Percentiles rank a stretch among this genome's conserved stretches.
Evolutionary conservation across 345 rosid species (phyloP).

Genomic region (Moricandia arvensis): DNA sequence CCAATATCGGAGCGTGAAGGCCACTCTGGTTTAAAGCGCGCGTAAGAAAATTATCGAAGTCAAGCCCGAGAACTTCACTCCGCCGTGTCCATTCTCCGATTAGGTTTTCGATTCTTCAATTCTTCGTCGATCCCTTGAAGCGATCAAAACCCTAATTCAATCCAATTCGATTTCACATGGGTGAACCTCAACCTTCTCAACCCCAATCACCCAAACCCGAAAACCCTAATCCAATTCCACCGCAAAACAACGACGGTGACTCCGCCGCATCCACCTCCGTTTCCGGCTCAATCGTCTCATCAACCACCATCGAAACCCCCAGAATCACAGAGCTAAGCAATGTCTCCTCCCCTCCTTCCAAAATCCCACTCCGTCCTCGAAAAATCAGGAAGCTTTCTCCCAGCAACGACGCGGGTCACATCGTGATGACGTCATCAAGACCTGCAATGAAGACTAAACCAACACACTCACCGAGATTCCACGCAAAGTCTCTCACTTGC

Average conservation of each 20-base stretch:
- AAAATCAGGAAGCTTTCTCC: conserved; percentile 78
- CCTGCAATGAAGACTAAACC: conserved; percentile 26
- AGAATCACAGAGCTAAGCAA: conserved; percentile 37
- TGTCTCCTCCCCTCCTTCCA: conserved; percentile 61
- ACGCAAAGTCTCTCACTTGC: conserved; percentile 70
- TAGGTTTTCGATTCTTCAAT: conserved; percentile 5
- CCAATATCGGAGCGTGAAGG: conserved; percentile 28
- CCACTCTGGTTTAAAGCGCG: conserved; percentile 1
- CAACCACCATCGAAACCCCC: conserved; percentile 30
- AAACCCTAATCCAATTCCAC: conserved; percentile 34
- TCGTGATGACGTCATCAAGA: conserved; percentile 33
- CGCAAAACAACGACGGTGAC: conserved; percentile 26
- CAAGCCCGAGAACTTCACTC: conserved; percentile 18
- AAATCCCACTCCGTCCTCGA: conserved; percentile 92
- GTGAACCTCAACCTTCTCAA: conserved; percentile 59
- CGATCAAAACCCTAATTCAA: conserved; percentile 10
- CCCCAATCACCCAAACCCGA: conserved; percentile 41
- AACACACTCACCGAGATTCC: conserved; percentile 46
- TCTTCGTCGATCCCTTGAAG: not conserved
- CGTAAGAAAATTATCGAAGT: conserved; percentile 1
- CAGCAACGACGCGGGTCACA: conserved; percentile 26
- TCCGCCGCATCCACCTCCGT: conserved; percentile 29
- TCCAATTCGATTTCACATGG: conserved; percentile 43
- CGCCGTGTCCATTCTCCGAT: conserved; percentile 33
- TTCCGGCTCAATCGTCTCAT: conserved; percentile 27